Evolutionary conservation across 1,284 basidiomycete genomes (phyloP).

Genomic region (Thelephora terrestris): DNA sequence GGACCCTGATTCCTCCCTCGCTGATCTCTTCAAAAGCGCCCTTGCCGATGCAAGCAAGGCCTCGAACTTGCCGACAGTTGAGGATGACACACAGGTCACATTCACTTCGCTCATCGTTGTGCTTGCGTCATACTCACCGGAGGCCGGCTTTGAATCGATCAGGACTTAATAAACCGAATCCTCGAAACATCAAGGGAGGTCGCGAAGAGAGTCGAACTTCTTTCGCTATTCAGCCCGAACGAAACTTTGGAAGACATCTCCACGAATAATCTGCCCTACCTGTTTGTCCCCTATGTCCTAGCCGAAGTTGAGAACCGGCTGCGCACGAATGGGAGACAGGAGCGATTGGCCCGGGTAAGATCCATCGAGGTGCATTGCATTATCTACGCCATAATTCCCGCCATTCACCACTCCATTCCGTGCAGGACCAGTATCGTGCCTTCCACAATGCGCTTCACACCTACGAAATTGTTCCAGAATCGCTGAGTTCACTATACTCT

Average conservation of each 20-base stretch:
- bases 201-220: slow-evolving; percentile 35
- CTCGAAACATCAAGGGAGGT: background rate
- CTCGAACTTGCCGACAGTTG: slow-evolving; percentile 32
- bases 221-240: slow-evolving; percentile 81
- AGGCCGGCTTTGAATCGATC: background rate
- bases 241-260: slow-evolving; percentile 80
- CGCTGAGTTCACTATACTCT: slow-evolving; percentile 47
- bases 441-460: slow-evolving; percentile 54
- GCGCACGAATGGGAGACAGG: slow-evolving; percentile 45
- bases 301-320: slow-evolving; percentile 66
- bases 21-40: slow-evolving; percentile 33
- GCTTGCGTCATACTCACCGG: background rate
- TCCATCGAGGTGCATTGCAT: slow-evolving; percentile 48
- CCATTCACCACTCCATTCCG: slow-evolving; percentile 4
- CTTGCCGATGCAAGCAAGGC: slow-evolving; percentile 35
- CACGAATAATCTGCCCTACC: slow-evolving; percentile 72
- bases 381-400: slow-evolving; percentile 3
- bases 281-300: slow-evolving; percentile 64
- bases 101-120: background rate
- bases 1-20: slow-evolving; percentile 20
- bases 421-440: slow-evolving; percentile 43
- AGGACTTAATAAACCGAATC: background rate
- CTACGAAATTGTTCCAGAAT: slow-evolving; percentile 60
- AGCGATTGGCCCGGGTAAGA: slow-evolving; percentile 47
- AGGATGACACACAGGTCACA: slow-evolving; percentile 40